These are phyloP conservation scores for Petrea volubilis DNA, from an alignment of 257 asterid species.

Conservation along the genomic window DNA sequence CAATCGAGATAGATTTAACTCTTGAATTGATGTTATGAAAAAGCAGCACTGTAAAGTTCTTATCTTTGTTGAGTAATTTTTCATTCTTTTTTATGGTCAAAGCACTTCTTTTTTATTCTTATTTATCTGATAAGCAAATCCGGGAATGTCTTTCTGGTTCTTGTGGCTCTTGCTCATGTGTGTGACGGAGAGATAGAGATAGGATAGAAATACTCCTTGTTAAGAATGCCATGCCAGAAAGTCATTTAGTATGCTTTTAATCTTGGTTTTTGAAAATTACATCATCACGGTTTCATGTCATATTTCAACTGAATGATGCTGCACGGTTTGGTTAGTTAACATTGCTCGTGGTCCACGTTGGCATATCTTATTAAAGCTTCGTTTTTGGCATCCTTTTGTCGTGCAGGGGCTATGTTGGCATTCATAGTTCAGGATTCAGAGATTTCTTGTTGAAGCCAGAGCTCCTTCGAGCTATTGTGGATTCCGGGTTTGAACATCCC, in stretches of 20 bases:
- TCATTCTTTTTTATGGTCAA: not conserved
- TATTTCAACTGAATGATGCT: not conserved
- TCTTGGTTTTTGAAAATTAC: not conserved
- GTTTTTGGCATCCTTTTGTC: not conserved
- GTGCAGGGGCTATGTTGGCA: constrained; percentile 47
- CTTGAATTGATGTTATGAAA: not conserved
- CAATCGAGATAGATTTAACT: not conserved
- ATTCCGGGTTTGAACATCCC: constrained; percentile 51
- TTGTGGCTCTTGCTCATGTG: not conserved
- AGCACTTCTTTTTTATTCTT: not conserved
- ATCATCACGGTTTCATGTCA: not conserved
- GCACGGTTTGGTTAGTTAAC: not conserved
- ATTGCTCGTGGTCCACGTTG: not conserved
- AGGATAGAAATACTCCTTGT: not conserved
- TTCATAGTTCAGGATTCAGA: constrained; percentile 52
- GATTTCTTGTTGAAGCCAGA: constrained; percentile 48
- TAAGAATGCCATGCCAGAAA: not conserved
- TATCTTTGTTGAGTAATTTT: not conserved
- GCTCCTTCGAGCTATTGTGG: constrained; percentile 49
- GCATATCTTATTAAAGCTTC: not conserved
- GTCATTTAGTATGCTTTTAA: not conserved
- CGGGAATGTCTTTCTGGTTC: not conserved
- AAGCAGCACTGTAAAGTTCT: not conserved
- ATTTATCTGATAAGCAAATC: not conserved
- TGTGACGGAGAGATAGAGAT: not conserved